Percentiles rank a stretch among this genome's conserved stretches.
Conservation (phyloP, 2,329 filamentous ascomycete genomes). For the Metarhizium guizhouense region DNA sequence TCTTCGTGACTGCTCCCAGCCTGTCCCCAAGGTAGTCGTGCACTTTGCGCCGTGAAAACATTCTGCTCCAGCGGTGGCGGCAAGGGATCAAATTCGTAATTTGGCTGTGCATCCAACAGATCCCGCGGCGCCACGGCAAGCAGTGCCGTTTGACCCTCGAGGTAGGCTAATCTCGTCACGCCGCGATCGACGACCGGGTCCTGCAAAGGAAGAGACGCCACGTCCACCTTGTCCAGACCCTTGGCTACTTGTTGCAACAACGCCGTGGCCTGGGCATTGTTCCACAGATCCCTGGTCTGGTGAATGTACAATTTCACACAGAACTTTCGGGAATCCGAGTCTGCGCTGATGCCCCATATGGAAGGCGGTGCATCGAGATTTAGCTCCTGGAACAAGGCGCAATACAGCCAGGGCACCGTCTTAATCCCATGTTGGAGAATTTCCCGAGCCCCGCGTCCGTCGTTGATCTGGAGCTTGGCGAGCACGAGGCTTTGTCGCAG, state of each 20-base stretch:
- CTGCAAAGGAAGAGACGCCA: constrained; percentile 25
- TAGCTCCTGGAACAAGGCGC: constrained; percentile 69
- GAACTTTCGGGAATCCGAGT: constrained; percentile 53
- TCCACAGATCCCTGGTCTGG: constrained; percentile 77
- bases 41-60: constrained; percentile 35
- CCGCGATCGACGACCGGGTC: constrained; percentile 33
- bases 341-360: constrained; percentile 71
- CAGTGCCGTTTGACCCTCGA: constrained; percentile 65
- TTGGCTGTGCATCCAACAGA: constrained; percentile 56
- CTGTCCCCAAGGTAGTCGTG: constrained; percentile 33
- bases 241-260: constrained; percentile 64
- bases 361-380: constrained; percentile 68
- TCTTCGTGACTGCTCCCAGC: constrained; percentile 12
- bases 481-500: constrained; percentile 69
- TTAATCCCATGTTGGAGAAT: constrained; percentile 60
- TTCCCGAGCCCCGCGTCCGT: constrained; percentile 54
- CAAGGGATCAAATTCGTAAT: constrained; percentile 72
- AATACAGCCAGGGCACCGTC: constrained; percentile 76
- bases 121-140: constrained; percentile 59
- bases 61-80: constrained; percentile 55
- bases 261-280: constrained; percentile 59
- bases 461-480: constrained; percentile 63
- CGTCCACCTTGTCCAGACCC: constrained; percentile 36
- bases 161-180: constrained; percentile 67
- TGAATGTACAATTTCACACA: constrained; percentile 68